Percentiles rank a stretch among this genome's conserved stretches.
phyloP scores from a whole-genome alignment of 805 yeast genomes.

The Metschnikowia picachoensis region DNA sequence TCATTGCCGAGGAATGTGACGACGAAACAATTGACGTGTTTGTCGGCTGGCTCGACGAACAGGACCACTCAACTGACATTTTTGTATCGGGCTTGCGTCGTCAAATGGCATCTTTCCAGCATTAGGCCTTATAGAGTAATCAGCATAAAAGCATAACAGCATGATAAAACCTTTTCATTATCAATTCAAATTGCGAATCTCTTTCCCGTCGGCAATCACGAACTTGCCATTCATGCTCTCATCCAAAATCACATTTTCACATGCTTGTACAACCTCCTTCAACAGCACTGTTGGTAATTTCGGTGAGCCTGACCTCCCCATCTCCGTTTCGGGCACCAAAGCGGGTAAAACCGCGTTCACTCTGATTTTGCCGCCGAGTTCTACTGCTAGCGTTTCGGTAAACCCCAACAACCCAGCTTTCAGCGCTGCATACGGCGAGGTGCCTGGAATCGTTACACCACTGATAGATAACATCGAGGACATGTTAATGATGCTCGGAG shows the following conservation, averaged over 20 bases:
- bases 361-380: constrained; percentile 52
- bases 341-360: constrained; percentile 72
- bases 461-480: constrained; percentile 59
- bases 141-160: too few relatives aligned
- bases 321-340: constrained; percentile 59
- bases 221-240: constrained; percentile 33
- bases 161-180: not conserved
- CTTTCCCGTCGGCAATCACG: constrained; percentile 19
- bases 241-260: constrained; percentile 12
- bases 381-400: constrained; percentile 55
- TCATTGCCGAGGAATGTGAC: constrained; percentile 5
- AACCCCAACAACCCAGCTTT: constrained; percentile 70
- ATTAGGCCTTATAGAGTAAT: not conserved
- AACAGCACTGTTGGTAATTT: constrained; percentile 23
- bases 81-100: not conserved
- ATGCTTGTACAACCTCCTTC: constrained; percentile 24
- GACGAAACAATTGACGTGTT: constrained; percentile 5
- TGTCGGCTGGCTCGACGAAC: constrained; percentile 12
- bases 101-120: not conserved
- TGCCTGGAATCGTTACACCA: constrained; percentile 43
- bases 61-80: not conserved
- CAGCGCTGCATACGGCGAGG: constrained; percentile 63
- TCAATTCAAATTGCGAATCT: constrained; percentile 4
- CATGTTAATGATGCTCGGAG: constrained; percentile 51
- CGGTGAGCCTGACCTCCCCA: constrained; percentile 41